Evolutionary conservation across 768 basidiomycete genomes (phyloP).

Genomic region (Amanita rimosa): DNA sequence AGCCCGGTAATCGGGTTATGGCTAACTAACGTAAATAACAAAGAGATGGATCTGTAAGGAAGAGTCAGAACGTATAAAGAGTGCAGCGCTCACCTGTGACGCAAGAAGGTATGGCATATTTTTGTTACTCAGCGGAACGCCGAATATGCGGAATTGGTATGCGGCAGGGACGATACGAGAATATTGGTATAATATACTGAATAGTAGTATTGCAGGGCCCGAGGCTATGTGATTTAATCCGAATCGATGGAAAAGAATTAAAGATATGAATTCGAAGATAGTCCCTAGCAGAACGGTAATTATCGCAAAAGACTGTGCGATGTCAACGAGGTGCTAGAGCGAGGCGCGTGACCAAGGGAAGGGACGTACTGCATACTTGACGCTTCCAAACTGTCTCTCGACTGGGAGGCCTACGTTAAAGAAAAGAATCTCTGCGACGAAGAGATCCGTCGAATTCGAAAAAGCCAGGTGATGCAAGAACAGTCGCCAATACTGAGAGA

Average conservation of each 20-base stretch:
- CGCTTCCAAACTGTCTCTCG: conserved; percentile 78
- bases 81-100: conserved; percentile 40
- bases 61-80: conserved; percentile 1
- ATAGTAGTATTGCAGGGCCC: conserved; percentile 67
- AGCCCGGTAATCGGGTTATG: conserved; percentile 55
- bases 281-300: conserved; percentile 59
- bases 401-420: conserved; percentile 62
- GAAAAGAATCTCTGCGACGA: conserved; percentile 63
- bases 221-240: conserved; percentile 67
- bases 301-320: conserved; percentile 60
- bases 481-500: conserved; percentile 76
- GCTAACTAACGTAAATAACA: conserved; percentile 42
- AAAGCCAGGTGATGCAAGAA: conserved; percentile 64
- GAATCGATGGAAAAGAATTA: conserved; percentile 53
- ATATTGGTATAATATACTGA: conserved; percentile 79
- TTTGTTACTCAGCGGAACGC: conserved; percentile 67
- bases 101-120: conserved; percentile 62
- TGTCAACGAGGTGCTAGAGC: background rate
- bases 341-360: background rate
- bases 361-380: conserved; percentile 71
- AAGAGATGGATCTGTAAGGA: background rate
- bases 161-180: conserved; percentile 63
- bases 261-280: conserved; percentile 50
- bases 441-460: conserved; percentile 76
- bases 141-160: conserved; percentile 71